These are phyloP conservation scores for Neovahlkampfia damariscottae DNA, from an alignment of 78 protist genomes.

Conservation along the genomic window DNA sequence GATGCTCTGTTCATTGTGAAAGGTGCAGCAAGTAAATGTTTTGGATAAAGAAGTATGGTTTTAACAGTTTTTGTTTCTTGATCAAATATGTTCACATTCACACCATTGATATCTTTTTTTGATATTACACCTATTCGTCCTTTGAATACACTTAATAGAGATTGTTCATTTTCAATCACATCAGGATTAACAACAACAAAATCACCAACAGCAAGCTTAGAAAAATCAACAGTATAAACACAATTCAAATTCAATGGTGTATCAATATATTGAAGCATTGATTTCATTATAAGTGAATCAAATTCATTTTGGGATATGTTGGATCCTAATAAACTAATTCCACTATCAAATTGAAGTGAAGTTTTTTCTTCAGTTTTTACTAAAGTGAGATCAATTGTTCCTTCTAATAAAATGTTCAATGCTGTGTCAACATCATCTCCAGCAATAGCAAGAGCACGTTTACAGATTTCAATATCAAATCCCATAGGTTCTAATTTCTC, in stretches of 20 bases:
- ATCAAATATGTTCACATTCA: not conserved
- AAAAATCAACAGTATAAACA: not conserved
- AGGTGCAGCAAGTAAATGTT: not conserved
- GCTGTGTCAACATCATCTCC: not conserved
- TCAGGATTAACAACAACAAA: not conserved
- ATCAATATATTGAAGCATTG: not conserved
- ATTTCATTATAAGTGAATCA: not conserved
- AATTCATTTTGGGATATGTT: not conserved
- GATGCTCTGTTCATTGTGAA: no score
- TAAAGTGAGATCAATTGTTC: not conserved
- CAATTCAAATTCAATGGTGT: not conserved
- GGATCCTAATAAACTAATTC: not conserved
- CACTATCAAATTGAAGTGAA: not conserved
- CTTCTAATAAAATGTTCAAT: not conserved
- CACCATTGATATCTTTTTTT: not conserved
- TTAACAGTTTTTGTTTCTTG: not conserved
- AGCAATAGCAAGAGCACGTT: not conserved
- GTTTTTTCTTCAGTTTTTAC: not conserved
- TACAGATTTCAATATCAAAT: not conserved
- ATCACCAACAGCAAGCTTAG: not conserved
- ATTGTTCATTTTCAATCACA: not conserved
- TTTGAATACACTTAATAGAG: not conserved
- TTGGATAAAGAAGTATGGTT: not conserved
- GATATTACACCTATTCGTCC: not conserved
- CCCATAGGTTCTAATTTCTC: not conserved